Base-by-base conservation (phyloP, 2,329 filamentous ascomycete species). In the Trichoderma pleuroti region DNA sequence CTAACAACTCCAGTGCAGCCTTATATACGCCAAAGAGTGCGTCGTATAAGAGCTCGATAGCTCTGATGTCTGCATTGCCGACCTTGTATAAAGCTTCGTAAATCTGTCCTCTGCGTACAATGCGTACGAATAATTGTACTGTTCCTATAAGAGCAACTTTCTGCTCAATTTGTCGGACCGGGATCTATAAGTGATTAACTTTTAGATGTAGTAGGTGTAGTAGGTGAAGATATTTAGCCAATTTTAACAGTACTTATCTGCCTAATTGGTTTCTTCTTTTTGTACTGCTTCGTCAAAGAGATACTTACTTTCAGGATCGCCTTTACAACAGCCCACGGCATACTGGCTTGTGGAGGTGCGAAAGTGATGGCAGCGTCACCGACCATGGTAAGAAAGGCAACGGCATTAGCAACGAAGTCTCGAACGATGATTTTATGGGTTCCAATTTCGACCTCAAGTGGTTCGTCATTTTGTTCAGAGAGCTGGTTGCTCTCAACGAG, bases 301-400 rank as follows among this genome's bases (percentile, higher is more conserved):
- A 39, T 1, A 42, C 68, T 30, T 54, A 70, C 68, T 36, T 59
- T 49, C 0, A 70, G 4, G 12, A 60, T 18, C 4, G 61, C 68
- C n/a, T 70, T 70, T 21, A 21, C 21, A 49, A 70, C 28, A 11
- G 68, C 52, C 68, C 68, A 70, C 8, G 61, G 68, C 6, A 34
- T 26, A 24, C 61, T 65, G n/a, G 52, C 49, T 42, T 70, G 14
- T 28, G 24, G 5, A 18, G 68, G 36, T 11, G 68, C 26, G 11
- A 65, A 70, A 26, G 24, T 39, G n/a, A 52, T 36, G 30, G 68
- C 61, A n/a, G 39, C 21, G 5, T 70, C 39, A 7, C 68, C 68
- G 3, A 65, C 21, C 62, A 34, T 70, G 3, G 61, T 70, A 14
- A 70, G 32, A 54, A 70, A 70, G 34, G 62, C 62, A 7, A 70